phyloP scores from a whole-genome alignment of 177 flowering plant genomes.

The Vitis hybrid region DNA sequence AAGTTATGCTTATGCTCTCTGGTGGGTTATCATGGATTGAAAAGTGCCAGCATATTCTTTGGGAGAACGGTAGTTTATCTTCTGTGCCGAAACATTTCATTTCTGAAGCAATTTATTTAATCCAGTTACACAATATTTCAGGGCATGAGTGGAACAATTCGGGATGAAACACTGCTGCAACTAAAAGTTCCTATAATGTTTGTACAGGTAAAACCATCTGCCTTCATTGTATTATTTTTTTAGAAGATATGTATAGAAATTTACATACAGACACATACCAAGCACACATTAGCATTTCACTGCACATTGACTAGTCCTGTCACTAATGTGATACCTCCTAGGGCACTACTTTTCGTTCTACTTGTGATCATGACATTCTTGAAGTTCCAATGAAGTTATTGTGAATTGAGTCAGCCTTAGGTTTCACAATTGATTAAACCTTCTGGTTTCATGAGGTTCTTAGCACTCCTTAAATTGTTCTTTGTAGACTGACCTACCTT shows the following conservation, averaged over 20 bases:
- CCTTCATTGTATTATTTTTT: neutral
- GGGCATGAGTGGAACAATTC: slow-evolving; percentile 64
- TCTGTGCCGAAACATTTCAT: neutral
- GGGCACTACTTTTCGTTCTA: neutral
- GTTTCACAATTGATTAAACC: neutral
- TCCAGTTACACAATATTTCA: slow-evolving; percentile 22
- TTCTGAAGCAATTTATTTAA: neutral
- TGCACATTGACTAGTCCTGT: neutral
- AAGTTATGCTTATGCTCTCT: no score
- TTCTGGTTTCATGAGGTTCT: neutral
- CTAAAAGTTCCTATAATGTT: slow-evolving; percentile 65
- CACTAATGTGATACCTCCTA: no score
- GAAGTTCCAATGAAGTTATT: neutral
- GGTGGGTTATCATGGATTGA: no score
- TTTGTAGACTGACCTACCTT: slow-evolving; percentile 1
- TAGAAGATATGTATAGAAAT: no score
- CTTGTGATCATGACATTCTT: neutral
- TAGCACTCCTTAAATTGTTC: neutral
- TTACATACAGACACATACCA: neutral
- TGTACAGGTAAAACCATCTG: slow-evolving; percentile 59
- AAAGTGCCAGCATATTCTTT: no score
- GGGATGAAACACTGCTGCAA: slow-evolving; percentile 65
- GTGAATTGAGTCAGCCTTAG: neutral
- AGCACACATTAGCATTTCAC: neutral
- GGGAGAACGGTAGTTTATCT: neutral